Evolutionary conservation across 2,329 filamentous ascomycete species (phyloP).

Genomic region (Aureobasidium sp.): DNA sequence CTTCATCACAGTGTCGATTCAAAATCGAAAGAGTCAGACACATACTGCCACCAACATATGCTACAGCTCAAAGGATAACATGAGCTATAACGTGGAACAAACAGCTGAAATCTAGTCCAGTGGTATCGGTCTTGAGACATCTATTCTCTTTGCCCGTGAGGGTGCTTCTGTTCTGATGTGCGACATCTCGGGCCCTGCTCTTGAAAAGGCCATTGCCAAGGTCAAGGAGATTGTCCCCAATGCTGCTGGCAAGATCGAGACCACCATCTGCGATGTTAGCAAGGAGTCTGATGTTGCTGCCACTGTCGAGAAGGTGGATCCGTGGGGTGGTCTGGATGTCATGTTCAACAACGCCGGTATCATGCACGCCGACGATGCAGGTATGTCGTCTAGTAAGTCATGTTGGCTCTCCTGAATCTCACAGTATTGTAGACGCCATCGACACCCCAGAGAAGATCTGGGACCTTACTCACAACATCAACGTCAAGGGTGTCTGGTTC

Average conservation of each 20-base stretch:
- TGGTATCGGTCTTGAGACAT: conserved; percentile 88
- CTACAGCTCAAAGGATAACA: background rate
- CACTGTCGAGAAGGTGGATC: conserved; percentile 66
- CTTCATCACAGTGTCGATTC: background rate
- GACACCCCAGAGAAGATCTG: conserved; percentile 84
- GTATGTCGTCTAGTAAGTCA: conserved; percentile 21
- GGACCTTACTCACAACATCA: conserved; percentile 89
- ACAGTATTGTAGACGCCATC: conserved; percentile 49
- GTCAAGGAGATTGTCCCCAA: conserved; percentile 60
- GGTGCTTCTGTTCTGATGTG: conserved; percentile 79
- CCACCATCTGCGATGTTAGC: conserved; percentile 67
- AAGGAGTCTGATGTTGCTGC: conserved; percentile 73
- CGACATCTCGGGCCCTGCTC: conserved; percentile 72
- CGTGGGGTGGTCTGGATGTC: conserved; percentile 81
- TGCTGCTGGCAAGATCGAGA: conserved; percentile 53
- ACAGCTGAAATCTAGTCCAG: conserved; percentile 45
- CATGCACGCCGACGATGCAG: conserved; percentile 68
- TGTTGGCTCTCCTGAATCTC: background rate
- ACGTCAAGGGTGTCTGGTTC: conserved; percentile 98
- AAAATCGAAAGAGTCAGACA: background rate
- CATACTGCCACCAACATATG: background rate
- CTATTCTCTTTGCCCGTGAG: conserved; percentile 82
- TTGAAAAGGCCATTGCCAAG: conserved; percentile 69
- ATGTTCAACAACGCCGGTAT: conserved; percentile 98
- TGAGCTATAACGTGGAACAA: background rate